These are phyloP conservation scores for Fusarium sp. DNA, from an alignment of 2,329 filamentous ascomycete genomes.

Conservation along the genomic window DNA sequence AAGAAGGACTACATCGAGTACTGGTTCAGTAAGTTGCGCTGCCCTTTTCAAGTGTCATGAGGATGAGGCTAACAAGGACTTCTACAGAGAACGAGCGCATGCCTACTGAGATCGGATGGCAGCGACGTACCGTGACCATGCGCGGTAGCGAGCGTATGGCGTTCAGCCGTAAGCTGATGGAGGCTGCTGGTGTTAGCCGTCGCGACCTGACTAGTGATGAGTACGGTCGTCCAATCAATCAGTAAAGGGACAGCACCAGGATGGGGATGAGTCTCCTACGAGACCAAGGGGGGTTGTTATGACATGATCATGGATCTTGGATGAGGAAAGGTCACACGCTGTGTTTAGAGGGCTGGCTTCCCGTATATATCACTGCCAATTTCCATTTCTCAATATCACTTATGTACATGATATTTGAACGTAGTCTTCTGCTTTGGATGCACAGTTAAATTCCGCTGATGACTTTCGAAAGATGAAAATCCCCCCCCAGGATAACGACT, in stretches of 20 bases:
- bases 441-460: no score
- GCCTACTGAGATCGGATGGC: slow-evolving; percentile 14
- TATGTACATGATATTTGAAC: neutral
- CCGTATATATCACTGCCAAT: neutral
- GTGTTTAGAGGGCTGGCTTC: neutral
- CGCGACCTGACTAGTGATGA: neutral
- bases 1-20: slow-evolving; percentile 17
- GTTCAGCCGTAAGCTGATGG: slow-evolving; percentile 7
- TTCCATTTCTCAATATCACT: neutral
- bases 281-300: neutral
- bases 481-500: no score
- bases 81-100: slow-evolving; percentile 2
- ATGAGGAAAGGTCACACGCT: neutral
- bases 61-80: neutral
- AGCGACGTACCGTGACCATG: slow-evolving; percentile 3
- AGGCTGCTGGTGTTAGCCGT: slow-evolving; percentile 1
- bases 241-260: fast-evolving
- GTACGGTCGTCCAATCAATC: neutral
- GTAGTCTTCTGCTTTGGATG: no score
- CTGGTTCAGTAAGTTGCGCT: slow-evolving; percentile 6
- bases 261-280: neutral
- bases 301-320: neutral
- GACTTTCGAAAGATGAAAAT: no score
- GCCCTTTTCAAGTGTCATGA: fast-evolving
- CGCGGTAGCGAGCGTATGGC: neutral